These are phyloP conservation scores for Cunninghamia lanceolata DNA, from an alignment of 75 land plant species.

Conservation along the genomic window DNA sequence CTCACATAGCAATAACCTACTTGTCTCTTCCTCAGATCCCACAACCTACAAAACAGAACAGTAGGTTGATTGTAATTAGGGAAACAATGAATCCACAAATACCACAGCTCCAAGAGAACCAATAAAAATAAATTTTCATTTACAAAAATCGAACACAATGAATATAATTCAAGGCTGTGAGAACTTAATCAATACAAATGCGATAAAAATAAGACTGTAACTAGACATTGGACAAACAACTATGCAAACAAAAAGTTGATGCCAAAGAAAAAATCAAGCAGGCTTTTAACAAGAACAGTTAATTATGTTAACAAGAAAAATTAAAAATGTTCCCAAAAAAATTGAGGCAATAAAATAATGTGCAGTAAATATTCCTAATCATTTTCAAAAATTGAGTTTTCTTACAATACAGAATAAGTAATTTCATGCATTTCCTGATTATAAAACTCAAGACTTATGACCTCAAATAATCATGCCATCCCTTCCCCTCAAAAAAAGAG, in stretches of 20 bases:
- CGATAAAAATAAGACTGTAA: background rate
- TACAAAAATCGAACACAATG: background rate
- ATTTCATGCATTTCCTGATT: background rate
- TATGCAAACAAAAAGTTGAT: background rate
- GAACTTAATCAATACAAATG: background rate
- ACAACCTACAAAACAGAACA: slow-evolving; percentile 53
- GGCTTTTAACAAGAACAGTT: background rate
- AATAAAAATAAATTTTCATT: background rate
- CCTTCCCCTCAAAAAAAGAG: background rate
- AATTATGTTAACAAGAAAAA: background rate
- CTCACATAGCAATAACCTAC: slow-evolving; percentile 80
- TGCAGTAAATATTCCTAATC: background rate
- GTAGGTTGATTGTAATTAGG: background rate
- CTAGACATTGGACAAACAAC: background rate
- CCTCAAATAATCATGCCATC: background rate
- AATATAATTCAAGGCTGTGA: background rate
- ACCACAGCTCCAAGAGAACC: background rate
- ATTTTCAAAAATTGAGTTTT: background rate
- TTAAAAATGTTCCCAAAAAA: background rate
- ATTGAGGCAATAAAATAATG: background rate
- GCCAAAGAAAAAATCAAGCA: background rate
- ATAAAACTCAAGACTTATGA: background rate
- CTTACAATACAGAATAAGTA: background rate
- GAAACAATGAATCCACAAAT: background rate
- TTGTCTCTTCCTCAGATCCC: slow-evolving; percentile 82